These are phyloP conservation scores for Podila epicladia DNA, from an alignment of 192 early-diverging fungal genomes.

Conservation along the genomic window DNA sequence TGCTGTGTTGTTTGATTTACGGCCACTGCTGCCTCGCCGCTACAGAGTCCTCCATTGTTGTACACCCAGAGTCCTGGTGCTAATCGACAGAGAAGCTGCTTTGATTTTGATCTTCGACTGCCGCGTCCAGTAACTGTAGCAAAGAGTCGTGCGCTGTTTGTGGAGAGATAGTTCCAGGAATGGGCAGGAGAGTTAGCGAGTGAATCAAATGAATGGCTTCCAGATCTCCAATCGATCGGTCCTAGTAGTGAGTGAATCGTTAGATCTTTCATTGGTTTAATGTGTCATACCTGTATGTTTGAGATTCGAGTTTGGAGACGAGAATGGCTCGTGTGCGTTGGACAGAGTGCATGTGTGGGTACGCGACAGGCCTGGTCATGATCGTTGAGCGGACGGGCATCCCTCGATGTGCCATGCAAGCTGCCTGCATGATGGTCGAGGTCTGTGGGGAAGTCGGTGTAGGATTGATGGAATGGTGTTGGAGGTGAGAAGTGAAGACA, in stretches of 20 bases:
- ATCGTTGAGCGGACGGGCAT: constrained; percentile 19
- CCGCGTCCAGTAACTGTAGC: constrained; percentile 13
- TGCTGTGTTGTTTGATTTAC: constrained; percentile 50
- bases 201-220: not conserved
- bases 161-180: not conserved
- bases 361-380: constrained; percentile 3
- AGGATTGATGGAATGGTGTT: not conserved
- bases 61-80: constrained; percentile 47
- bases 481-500: not conserved
- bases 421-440: constrained; percentile 22
- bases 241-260: too few species aligned
- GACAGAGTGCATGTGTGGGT: not conserved
- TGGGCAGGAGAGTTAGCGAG: not conserved
- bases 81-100: constrained; percentile 36
- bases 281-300: constrained; percentile 9
- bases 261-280: not conserved
- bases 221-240: not conserved
- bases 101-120: constrained; percentile 14
- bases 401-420: constrained; percentile 28
- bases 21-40: constrained; percentile 43
- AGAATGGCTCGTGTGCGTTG: constrained; percentile 28
- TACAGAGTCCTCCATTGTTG: constrained; percentile 42
- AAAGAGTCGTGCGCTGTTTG: constrained; percentile 15
- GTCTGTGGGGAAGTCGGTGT: not conserved
- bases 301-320: constrained; percentile 4